These are phyloP conservation scores for Chrysoporthe austroafricana DNA, from an alignment of 2,329 filamentous ascomycete genomes.

Conservation along the genomic window DNA sequence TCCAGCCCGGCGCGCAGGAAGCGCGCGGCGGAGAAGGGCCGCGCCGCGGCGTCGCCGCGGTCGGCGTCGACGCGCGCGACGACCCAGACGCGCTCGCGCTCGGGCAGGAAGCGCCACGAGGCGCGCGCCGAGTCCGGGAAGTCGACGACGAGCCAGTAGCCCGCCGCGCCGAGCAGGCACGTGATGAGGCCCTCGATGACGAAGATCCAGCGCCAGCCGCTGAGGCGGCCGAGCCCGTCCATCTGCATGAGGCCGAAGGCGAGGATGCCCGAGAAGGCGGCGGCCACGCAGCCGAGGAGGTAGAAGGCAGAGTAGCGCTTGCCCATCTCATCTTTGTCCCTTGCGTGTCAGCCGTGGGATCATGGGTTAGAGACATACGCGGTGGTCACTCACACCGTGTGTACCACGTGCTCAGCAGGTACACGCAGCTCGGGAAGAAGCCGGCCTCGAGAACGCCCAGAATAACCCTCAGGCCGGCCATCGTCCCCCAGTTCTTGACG, in stretches of 20 bases:
- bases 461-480: constrained; percentile 60
- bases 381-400: constrained; percentile 56
- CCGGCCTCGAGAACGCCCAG: constrained; percentile 70
- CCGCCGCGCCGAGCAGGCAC: constrained; percentile 50
- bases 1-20: constrained; percentile 54
- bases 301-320: constrained; percentile 73
- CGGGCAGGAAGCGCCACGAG: constrained; percentile 57
- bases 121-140: constrained; percentile 62
- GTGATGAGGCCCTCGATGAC: constrained; percentile 60
- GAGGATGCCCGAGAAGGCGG: constrained; percentile 69
- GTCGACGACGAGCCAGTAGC: constrained; percentile 65
- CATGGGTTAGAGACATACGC: neutral
- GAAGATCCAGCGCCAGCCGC: constrained; percentile 72
- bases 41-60: constrained; percentile 59
- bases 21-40: constrained; percentile 52
- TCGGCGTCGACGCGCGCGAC: constrained; percentile 59
- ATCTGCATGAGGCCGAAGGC: constrained; percentile 73
- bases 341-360: constrained; percentile 1
- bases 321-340: constrained; percentile 63
- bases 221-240: constrained; percentile 55
- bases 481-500: constrained; percentile 51
- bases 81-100: constrained; percentile 56
- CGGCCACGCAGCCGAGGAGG: constrained; percentile 67
- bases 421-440: constrained; percentile 73
- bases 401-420: constrained; percentile 76